Conservation (phyloP, 2,329 filamentous ascomycete genomes). For the Ceratocystiopsis sp. region DNA sequence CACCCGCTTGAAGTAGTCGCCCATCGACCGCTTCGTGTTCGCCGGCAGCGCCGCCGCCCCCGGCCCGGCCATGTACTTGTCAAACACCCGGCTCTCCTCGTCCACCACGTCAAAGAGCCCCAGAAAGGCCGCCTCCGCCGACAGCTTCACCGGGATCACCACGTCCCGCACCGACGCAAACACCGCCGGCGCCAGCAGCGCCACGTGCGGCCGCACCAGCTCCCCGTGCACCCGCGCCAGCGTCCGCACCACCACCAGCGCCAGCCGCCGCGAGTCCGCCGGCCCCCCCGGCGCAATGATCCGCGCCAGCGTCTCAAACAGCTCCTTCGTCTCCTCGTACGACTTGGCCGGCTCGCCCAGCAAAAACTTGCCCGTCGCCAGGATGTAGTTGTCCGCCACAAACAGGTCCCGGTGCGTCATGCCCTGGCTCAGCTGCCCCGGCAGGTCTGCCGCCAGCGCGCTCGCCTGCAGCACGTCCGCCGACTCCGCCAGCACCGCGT, state of each 20-base stretch:
- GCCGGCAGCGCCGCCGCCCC: conserved; percentile 47
- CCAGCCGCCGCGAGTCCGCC: conserved; percentile 67
- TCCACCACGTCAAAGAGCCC: conserved; percentile 81
- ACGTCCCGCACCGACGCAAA: conserved; percentile 82
- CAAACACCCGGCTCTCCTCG: conserved; percentile 70
- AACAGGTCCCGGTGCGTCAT: conserved; percentile 65
- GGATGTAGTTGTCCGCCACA: conserved; percentile 72
- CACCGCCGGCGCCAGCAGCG: conserved; percentile 62
- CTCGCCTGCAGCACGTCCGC: conserved; percentile 50
- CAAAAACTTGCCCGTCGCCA: conserved; percentile 83
- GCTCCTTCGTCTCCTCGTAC: conserved; percentile 60
- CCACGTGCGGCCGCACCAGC: conserved; percentile 63
- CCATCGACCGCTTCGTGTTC: conserved; percentile 38
- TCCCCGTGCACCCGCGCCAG: conserved; percentile 65
- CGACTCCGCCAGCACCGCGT: conserved; percentile 73
- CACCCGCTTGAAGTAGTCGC: conserved; percentile 33
- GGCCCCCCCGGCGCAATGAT: conserved; percentile 64
- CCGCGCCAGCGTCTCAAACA: conserved; percentile 63
- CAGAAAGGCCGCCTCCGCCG: conserved; percentile 87
- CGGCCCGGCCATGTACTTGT: conserved; percentile 66
- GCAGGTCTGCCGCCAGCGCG: conserved; percentile 53
- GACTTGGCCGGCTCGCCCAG: conserved; percentile 49
- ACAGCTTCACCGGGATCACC: conserved; percentile 88
- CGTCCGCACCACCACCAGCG: conserved; percentile 77
- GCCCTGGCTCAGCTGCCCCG: conserved; percentile 62